Percentiles rank a stretch among this genome's conserved stretches.
Conservation (phyloP, 441 rosid genomes). For the Arabidopsis lyrata region DNA sequence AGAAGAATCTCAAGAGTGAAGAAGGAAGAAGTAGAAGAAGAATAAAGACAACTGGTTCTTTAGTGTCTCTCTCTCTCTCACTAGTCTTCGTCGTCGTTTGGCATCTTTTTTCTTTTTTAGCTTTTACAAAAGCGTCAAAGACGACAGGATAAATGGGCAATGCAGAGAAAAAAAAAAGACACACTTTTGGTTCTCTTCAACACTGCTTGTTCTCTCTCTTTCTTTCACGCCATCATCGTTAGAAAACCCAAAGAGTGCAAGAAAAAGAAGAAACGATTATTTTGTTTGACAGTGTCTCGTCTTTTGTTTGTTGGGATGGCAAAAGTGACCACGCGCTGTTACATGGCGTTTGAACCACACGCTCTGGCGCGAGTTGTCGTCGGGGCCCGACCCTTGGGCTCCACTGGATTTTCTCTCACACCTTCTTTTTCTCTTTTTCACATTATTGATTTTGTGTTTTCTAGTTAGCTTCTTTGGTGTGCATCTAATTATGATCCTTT, state of each 20-base stretch:
- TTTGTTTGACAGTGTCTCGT: conserved; percentile 38
- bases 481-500: conserved; percentile 31
- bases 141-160: conserved; percentile 38
- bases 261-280: conserved; percentile 20
- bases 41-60: conserved; percentile 12
- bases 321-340: conserved; percentile 29
- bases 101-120: conserved; percentile 38
- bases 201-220: conserved; percentile 10
- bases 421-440: background rate
- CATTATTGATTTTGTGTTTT: conserved; percentile 25
- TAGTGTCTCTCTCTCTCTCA: conserved; percentile 10
- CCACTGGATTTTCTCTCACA: conserved; percentile 7
- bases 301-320: conserved; percentile 13
- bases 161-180: conserved; percentile 34
- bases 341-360: background rate
- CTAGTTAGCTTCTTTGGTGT: conserved; percentile 20
- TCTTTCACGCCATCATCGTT: conserved; percentile 40
- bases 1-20: conserved; percentile 15
- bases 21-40: background rate
- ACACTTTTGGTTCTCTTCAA: conserved; percentile 31
- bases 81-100: conserved; percentile 17
- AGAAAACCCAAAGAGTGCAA: conserved; percentile 26
- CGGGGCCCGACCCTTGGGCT: conserved; percentile 4
- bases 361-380: conserved; percentile 40
- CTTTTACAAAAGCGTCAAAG: conserved; percentile 35